Evolutionary conservation across 2,329 filamentous ascomycete genomes (phyloP).

Genomic region (Talaromyces sp.): DNA sequence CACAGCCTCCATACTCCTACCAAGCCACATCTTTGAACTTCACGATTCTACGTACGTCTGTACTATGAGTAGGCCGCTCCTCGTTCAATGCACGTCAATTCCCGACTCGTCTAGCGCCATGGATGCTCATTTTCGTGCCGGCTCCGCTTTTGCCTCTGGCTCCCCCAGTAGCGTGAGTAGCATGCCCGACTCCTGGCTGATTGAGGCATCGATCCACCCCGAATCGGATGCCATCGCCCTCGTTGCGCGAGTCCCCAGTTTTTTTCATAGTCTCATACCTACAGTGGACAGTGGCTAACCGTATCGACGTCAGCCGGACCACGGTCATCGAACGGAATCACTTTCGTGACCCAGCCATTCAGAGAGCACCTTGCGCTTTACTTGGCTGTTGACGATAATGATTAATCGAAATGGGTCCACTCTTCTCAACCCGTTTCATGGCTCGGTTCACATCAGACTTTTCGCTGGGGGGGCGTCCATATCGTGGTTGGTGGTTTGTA

Average conservation of each 20-base stretch:
- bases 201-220: neutral
- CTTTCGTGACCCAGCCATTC: slow-evolving; percentile 1
- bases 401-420: neutral
- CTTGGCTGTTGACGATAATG: neutral
- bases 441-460: neutral
- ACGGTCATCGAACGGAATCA: neutral
- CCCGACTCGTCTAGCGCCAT: slow-evolving; percentile 4
- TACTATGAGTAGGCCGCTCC: neutral
- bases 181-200: neutral
- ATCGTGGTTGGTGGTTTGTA: neutral
- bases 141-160: slow-evolving; percentile 13
- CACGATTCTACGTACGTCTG: no score
- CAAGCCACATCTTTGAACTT: neutral
- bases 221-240: slow-evolving; percentile 1
- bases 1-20: neutral
- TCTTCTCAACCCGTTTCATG: neutral
- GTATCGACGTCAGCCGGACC: slow-evolving; percentile 17
- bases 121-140: slow-evolving; percentile 12
- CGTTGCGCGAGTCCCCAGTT: slow-evolving; percentile 11
- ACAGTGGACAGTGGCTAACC: neutral
- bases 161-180: slow-evolving; percentile 6
- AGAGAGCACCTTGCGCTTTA: neutral
- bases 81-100: neutral
- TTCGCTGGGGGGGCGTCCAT: neutral
- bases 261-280: neutral